These are phyloP conservation scores for Phytophthora vignae DNA, from an alignment of 352 stramenopile species.

Conservation along the genomic window DNA sequence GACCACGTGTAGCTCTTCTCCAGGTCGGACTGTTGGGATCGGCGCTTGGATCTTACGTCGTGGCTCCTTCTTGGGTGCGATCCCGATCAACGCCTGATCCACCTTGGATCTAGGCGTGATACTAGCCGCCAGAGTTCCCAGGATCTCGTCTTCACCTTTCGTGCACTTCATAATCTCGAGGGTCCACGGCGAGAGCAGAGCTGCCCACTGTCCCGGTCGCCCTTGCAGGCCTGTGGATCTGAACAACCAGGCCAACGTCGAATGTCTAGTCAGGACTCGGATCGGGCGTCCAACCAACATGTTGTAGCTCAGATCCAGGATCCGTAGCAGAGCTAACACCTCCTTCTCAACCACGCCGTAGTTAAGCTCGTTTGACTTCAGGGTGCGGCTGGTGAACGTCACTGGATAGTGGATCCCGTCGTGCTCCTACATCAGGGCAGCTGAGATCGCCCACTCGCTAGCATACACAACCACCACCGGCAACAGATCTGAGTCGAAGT, in stretches of 20 bases:
- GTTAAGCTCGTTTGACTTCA: conserved; percentile 20
- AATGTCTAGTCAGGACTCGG: conserved; percentile 1
- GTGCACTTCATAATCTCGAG: not conserved
- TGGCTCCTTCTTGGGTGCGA: not conserved
- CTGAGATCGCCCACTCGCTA: not conserved
- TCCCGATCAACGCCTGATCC: not conserved
- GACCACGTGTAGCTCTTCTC: not conserved
- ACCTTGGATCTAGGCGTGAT: conserved; percentile 1
- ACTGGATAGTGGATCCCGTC: not conserved
- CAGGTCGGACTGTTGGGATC: not conserved
- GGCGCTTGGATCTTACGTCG: not conserved
- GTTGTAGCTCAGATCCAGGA: conserved; percentile 8
- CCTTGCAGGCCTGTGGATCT: conserved; percentile 1
- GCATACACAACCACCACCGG: not conserved
- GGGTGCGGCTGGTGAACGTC: conserved; percentile 4
- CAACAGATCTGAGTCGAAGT: not conserved
- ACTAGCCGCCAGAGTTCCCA: not conserved
- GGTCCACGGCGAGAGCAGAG: not conserved
- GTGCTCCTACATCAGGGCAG: not conserved
- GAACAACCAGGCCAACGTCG: conserved; percentile 9
- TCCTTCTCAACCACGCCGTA: conserved; percentile 13
- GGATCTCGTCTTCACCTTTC: not conserved
- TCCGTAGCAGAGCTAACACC: conserved; percentile 1
- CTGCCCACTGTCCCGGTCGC: not conserved
- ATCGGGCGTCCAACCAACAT: conserved; percentile 4